Evolutionary conservation across 768 basidiomycete genomes (phyloP), one percentile per base, ranked within the genome.

Genomic region (Lyophyllum semitale): DNA sequence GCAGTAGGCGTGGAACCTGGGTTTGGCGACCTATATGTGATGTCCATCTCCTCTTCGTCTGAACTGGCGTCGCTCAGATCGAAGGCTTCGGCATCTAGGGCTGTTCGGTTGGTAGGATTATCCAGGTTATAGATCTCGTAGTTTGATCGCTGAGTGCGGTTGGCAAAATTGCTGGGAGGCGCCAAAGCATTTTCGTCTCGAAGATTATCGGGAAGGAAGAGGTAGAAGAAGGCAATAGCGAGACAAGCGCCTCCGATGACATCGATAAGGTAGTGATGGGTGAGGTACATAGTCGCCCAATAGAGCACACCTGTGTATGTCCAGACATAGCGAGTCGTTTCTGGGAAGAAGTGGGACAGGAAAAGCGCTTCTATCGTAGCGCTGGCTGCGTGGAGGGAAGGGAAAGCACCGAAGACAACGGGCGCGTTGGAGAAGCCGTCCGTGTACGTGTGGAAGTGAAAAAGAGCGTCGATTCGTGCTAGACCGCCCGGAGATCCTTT

Each of bases 201-300:
- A 59, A 96, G 79, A 54, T 89, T 86, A 59, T 89, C 85, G 0
- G 95, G 93, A 65, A 98, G 85, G 73, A 87, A 88, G 59, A 91
- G 65, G 76, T 93, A 98, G 79, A 98, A 98, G 65, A 84, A 87
- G 18, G 83, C 81, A 33, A 89, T 87, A 44, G 95, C 89, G 59
- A 99, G 82, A 67, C 95, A 96, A 0, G 90, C 92, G 13, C 97
- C 97, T 9, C 87, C 91, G 47, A 94, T 91, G 67, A 98, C 92
- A 67, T 99, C 97, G 73, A 99, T 95, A 66, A 99, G 89, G 78
- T 98, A 98, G 75, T 98, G 96, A 71, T 97, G 94, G 3, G 92
- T 93, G 64, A 96, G 88, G 77, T 96, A 98, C 96, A 98, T 98
- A 22, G 96, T 98, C 9, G 92, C 88, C 97, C 97, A 99, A 70